Evolutionary conservation across 1,284 basidiomycete genomes (phyloP).

Genomic region (Ganoderma sinense): DNA sequence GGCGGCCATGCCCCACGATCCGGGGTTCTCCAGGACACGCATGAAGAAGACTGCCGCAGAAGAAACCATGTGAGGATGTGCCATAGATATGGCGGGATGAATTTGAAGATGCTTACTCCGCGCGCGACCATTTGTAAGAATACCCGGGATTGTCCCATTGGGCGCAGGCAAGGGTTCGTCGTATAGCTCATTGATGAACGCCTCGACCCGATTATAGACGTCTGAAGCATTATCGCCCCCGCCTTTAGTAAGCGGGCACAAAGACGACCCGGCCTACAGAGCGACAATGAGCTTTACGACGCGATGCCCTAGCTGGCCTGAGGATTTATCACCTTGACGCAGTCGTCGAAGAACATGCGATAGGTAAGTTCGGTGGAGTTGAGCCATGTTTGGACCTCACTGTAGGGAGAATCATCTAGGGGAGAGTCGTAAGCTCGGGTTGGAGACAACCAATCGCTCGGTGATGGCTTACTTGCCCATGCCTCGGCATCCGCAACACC

Average conservation of each 20-base stretch:
- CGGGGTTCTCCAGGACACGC: slow-evolving; percentile 18
- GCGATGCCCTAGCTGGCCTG: background rate
- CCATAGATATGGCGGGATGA: too few relatives aligned
- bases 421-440: too few relatives aligned
- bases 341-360: slow-evolving; percentile 42
- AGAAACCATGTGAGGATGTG: background rate
- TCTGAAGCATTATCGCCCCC: slow-evolving; percentile 36
- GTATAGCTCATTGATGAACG: slow-evolving; percentile 44
- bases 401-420: slow-evolving; percentile 42
- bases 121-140: slow-evolving; percentile 44
- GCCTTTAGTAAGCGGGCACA: slow-evolving; percentile 39
- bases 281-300: background rate
- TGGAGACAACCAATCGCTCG: background rate
- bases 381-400: slow-evolving; percentile 43
- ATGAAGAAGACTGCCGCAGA: slow-evolving; percentile 31
- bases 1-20: slow-evolving; percentile 29
- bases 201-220: slow-evolving; percentile 43
- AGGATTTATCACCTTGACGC: slow-evolving; percentile 37
- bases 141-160: slow-evolving; percentile 37
- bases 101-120: slow-evolving; percentile 34
- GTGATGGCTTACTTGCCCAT: slow-evolving; percentile 39
- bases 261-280: slow-evolving; percentile 36
- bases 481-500: slow-evolving; percentile 33
- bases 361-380: slow-evolving; percentile 42
- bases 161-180: slow-evolving; percentile 40